These are phyloP conservation scores for Lactuca sativa DNA, from an alignment of 129 eudicot species.

Conservation along the genomic window DNA sequence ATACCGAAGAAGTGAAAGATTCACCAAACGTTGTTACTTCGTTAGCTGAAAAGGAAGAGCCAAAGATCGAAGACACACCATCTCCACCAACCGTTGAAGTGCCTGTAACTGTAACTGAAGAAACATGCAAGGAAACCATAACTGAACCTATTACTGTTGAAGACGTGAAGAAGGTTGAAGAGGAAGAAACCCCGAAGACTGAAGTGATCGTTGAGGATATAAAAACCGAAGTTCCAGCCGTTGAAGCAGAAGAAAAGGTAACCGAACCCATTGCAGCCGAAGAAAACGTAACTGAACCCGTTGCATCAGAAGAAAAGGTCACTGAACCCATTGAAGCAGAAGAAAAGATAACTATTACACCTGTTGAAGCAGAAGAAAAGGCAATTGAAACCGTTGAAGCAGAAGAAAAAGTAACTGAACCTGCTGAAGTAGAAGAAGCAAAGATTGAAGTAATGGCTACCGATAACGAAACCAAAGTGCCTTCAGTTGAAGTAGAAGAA, in stretches of 20 bases:
- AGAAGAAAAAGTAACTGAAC: slow-evolving; percentile 20
- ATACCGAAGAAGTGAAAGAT: slow-evolving; percentile 25
- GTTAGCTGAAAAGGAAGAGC: neutral
- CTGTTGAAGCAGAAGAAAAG: too few relatives aligned
- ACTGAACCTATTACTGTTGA: slow-evolving; percentile 26
- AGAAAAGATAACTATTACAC: too few relatives aligned
- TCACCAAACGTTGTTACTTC: neutral
- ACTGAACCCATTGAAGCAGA: neutral
- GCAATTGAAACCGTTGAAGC: too few relatives aligned
- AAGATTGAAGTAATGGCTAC: slow-evolving; percentile 32
- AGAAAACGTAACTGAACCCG: too few relatives aligned
- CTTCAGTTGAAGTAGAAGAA: slow-evolving; percentile 29
- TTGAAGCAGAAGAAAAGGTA: neutral
- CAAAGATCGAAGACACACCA: slow-evolving; percentile 10
- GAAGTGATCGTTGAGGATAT: neutral
- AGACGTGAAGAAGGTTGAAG: slow-evolving; percentile 15
- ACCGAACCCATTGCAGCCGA: neutral
- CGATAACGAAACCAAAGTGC: slow-evolving; percentile 24
- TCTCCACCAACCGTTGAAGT: neutral
- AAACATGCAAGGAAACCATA: slow-evolving; percentile 4
- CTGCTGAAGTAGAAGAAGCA: slow-evolving; percentile 24
- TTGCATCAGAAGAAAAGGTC: neutral
- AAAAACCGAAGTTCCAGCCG: too few relatives aligned
- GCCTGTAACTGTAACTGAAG: slow-evolving; percentile 24
- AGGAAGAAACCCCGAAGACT: slow-evolving; percentile 30